Evolutionary conservation across 805 yeast genomes (phyloP), one percentile per base, ranked within the genome.

Genomic region (Monosporozyma yasuniensis): DNA sequence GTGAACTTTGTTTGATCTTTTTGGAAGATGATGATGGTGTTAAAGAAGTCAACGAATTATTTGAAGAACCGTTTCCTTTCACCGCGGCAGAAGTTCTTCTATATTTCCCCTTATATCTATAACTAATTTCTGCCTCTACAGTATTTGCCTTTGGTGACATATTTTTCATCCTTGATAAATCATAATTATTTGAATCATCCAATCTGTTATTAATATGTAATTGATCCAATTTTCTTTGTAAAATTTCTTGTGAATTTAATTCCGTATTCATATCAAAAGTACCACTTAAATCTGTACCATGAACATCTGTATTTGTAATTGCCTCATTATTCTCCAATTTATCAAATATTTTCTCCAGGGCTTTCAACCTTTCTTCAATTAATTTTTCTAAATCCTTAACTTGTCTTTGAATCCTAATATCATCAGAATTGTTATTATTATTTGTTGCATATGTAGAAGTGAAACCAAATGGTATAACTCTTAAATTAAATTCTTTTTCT

Each of bases 381-480:
- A 64, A 54, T 16, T 42, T 51, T 34, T 54, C 49, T 28, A 65
- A 48, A 41, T 58, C 60, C 35, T 50, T 52, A 10, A 65, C 45
- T 49, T 64, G 68, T 44, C 50, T 53, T 5, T 50, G 43, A 1
- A 55, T 54, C 21, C 37, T 30, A 14, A 18, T 21, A 8, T 46
- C 48, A 19, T 46, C 47, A 9, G 30, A 28, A 32, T 34, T 34
- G 8, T 23, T n/a, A 14, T 34, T 47, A 16, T 22, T 9, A n/a
- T 42, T 28, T 6, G 41, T n/a, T 2, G 42, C 56, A 14, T 30
- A 27, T 14, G 37, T 30, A 8, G 46, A 44, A 6, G 39, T 27
- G 44, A 71, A 68, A 8, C 70, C 72, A 56, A 69, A 71, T 6
- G 76, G 76, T 42, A 71, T 65, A 30, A 71, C 64, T 54, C 76